Percentiles rank a stretch among this genome's conserved stretches.
Conservation (phyloP, 768 basidiomycete genomes). For the Tephrocybe sp. region DNA sequence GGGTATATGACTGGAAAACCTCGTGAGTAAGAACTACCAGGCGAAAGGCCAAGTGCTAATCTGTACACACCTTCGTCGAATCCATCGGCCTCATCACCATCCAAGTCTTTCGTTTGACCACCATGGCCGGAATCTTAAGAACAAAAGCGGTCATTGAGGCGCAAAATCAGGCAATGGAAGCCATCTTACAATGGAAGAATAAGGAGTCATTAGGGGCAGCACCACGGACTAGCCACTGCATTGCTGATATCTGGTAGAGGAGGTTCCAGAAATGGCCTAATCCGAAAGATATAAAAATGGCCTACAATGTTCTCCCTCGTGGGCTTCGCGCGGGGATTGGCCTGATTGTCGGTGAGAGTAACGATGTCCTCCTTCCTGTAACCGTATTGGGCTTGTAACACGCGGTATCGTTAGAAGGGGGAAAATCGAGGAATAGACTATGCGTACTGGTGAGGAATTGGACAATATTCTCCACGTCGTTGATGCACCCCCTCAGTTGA, state of each 20-base stretch:
- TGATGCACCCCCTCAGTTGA: conserved; percentile 84
- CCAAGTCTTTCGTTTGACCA: conserved; percentile 79
- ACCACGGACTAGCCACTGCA: conserved; percentile 87
- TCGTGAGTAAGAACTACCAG: background rate
- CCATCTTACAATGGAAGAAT: conserved; percentile 78
- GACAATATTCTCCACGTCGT: conserved; percentile 82
- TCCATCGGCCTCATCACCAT: conserved; percentile 85
- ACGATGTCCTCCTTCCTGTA: conserved; percentile 84
- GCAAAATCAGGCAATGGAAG: background rate
- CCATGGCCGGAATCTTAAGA: conserved; percentile 88
- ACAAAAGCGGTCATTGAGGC: background rate
- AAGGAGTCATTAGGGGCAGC: conserved; percentile 82
- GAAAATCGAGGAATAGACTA: background rate
- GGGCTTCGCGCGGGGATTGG: conserved; percentile 60
- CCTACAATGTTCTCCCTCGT: conserved; percentile 79
- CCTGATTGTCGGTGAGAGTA: conserved; percentile 74
- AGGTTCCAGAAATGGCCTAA: background rate
- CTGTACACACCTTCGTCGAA: conserved; percentile 73
- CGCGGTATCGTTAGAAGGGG: background rate
- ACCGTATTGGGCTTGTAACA: conserved; percentile 47
- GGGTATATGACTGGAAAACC: conserved; percentile 75
- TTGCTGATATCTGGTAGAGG: conserved; percentile 58
- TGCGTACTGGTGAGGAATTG: conserved; percentile 71
- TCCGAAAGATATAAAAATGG: conserved; percentile 1
- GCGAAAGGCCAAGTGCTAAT: background rate